Percentiles rank a stretch among this genome's conserved stretches.
These are phyloP conservation scores for Dalbergia cochinchinensis DNA, from an alignment of 306 rosid species.

Conservation along the genomic window DNA sequence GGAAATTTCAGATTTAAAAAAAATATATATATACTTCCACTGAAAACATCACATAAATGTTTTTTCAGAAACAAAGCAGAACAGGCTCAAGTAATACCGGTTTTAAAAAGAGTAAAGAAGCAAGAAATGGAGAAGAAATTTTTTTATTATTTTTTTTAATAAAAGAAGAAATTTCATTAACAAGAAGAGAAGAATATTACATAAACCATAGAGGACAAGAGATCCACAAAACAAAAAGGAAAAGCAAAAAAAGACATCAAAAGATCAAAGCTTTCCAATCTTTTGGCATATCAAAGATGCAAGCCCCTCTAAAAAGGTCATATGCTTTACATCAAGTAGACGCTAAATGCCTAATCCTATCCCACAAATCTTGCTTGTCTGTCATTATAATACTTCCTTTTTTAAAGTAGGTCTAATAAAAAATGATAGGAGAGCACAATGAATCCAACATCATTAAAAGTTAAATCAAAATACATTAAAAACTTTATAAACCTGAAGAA, in stretches of 20 bases:
- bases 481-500: conserved; percentile 70
- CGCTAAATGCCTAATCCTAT: too few species aligned
- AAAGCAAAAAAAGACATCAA: too few species aligned
- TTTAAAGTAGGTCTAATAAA: neutral
- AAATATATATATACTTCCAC: neutral
- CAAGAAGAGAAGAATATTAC: too few species aligned
- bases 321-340: too few species aligned
- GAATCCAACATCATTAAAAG: conserved; percentile 11
- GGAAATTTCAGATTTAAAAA: neutral
- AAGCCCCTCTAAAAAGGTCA: too few species aligned
- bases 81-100: neutral
- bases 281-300: too few species aligned
- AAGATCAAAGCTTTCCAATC: too few species aligned
- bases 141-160: too few species aligned
- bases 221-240: too few species aligned
- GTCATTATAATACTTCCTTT: neutral
- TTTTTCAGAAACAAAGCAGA: neutral
- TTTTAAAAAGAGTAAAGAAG: conserved; percentile 13
- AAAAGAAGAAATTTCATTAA: too few species aligned
- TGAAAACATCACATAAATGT: neutral
- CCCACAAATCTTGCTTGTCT: too few species aligned
- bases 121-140: neutral
- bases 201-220: too few species aligned
- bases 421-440: conserved; percentile 15
- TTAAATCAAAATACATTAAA: neutral